Evolutionary conservation across 176 grass and related monocot genomes (phyloP).

Genomic region (Dendrocalamus sinicus): DNA sequence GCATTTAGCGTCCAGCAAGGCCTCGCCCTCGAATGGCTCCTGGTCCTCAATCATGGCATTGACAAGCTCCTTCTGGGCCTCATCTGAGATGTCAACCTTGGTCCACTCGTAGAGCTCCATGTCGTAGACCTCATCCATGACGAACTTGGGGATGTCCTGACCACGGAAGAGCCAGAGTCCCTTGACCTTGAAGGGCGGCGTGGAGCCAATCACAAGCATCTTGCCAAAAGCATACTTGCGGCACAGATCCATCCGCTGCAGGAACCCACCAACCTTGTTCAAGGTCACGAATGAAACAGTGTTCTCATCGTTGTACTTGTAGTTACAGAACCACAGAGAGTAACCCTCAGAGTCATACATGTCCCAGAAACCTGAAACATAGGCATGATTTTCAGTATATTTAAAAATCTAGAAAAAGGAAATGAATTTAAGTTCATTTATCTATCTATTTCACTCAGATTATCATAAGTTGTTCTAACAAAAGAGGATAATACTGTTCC

Average conservation of each 20-base stretch:
- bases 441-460: background rate
- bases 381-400: background rate
- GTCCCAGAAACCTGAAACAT: constrained; percentile 90
- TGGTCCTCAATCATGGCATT: constrained; percentile 93
- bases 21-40: constrained; percentile 84
- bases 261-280: constrained; percentile 95
- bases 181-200: constrained; percentile 90
- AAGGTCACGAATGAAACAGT: constrained; percentile 80
- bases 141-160: constrained; percentile 84
- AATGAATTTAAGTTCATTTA: background rate
- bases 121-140: constrained; percentile 91
- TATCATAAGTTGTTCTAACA: background rate
- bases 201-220: constrained; percentile 89
- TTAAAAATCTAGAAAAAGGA: background rate
- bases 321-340: constrained; percentile 98
- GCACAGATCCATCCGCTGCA: constrained; percentile 89
- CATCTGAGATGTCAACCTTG: constrained; percentile 82
- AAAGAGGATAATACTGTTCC: background rate
- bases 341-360: constrained; percentile 98
- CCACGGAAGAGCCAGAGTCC: constrained; percentile 97
- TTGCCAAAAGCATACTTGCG: constrained; percentile 97
- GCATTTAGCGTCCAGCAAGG: constrained; percentile 91
- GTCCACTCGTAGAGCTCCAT: constrained; percentile 96
- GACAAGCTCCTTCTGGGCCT: constrained; percentile 75
- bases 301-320: constrained; percentile 99